phyloP scores from a whole-genome alignment of 768 basidiomycete species.

The Megacollybia marginata region DNA sequence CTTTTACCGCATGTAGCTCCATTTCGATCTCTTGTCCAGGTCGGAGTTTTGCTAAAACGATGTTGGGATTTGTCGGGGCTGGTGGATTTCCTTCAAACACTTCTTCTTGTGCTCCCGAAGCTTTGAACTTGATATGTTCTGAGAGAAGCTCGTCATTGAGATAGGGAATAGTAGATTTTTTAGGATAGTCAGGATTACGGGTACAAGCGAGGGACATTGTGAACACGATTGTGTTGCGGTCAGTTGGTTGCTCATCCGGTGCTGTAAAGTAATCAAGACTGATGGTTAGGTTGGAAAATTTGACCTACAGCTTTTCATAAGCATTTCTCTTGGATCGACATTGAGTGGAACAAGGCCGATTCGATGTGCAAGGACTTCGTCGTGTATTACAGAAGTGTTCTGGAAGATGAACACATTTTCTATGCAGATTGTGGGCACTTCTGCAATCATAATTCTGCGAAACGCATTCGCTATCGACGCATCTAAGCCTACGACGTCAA shows the following conservation, averaged over 20 bases:
- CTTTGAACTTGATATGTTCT: slow-evolving; percentile 63
- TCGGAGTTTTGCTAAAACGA: slow-evolving; percentile 84
- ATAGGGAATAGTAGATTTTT: slow-evolving; percentile 56
- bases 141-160: slow-evolving; percentile 64
- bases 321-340: slow-evolving; percentile 71
- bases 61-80: slow-evolving; percentile 66
- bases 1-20: slow-evolving; percentile 88
- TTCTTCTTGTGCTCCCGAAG: slow-evolving; percentile 72
- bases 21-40: slow-evolving; percentile 85
- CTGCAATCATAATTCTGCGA: slow-evolving; percentile 86
- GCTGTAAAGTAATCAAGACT: slow-evolving; percentile 13
- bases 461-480: slow-evolving; percentile 95
- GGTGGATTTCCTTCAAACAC: slow-evolving; percentile 52
- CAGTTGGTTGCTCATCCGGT: slow-evolving; percentile 60
- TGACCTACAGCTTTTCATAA: slow-evolving; percentile 38
- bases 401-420: slow-evolving; percentile 91
- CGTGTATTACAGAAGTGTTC: slow-evolving; percentile 90
- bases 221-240: slow-evolving; percentile 90
- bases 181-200: slow-evolving; percentile 47
- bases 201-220: slow-evolving; percentile 60
- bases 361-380: slow-evolving; percentile 91
- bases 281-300: neutral
- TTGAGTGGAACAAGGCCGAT: slow-evolving; percentile 87
- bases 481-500: slow-evolving; percentile 93
- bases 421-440: slow-evolving; percentile 89